Percentiles rank a stretch among this genome's conserved stretches.
These are phyloP conservation scores for Bisporella sp. DNA, from an alignment of 2,329 filamentous ascomycete species.

Conservation along the genomic window DNA sequence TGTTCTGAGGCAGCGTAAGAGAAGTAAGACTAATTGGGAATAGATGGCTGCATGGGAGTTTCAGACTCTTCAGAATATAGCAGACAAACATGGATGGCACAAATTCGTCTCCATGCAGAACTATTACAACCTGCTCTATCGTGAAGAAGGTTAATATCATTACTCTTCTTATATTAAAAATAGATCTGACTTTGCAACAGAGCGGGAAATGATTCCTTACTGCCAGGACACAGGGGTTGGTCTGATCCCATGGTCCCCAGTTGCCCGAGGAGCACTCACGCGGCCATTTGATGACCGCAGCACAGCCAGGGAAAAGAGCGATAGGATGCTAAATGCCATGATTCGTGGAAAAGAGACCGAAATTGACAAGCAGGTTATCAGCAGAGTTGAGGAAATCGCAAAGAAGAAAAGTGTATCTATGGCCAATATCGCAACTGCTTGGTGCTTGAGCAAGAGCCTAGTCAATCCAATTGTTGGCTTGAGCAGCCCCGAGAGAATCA, in stretches of 20 bases:
- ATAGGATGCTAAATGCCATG: conserved; percentile 12
- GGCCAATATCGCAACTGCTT: conserved; percentile 52
- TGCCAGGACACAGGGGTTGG: conserved; percentile 28
- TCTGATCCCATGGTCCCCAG: conserved; percentile 33
- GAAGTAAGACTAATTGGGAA: conserved; percentile 38
- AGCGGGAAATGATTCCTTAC: conserved; percentile 33
- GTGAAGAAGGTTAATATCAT: conserved; percentile 44
- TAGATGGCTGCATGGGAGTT: conserved; percentile 48
- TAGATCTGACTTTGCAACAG: conserved; percentile 13
- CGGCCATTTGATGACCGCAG: conserved; percentile 20
- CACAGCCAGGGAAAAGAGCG: conserved; percentile 17
- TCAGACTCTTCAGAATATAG: conserved; percentile 47
- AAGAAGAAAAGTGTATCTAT: conserved; percentile 50
- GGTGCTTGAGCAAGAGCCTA: conserved; percentile 40
- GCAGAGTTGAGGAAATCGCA: conserved; percentile 47
- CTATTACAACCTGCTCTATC: conserved; percentile 50
- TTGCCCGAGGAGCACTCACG: conserved; percentile 28
- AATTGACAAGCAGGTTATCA: conserved; percentile 23
- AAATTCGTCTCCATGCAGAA: conserved; percentile 57
- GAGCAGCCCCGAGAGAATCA: conserved; percentile 43
- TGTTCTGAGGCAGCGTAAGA: conserved; percentile 21
- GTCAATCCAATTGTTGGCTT: conserved; percentile 49
- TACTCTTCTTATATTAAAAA: neutral
- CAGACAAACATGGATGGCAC: conserved; percentile 49
- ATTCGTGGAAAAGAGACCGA: conserved; percentile 18